Evolutionary conservation across 371 early-diverging fungal species (phyloP), one percentile per base, ranked within the genome.

Genomic region (Mortierella sp.): DNA sequence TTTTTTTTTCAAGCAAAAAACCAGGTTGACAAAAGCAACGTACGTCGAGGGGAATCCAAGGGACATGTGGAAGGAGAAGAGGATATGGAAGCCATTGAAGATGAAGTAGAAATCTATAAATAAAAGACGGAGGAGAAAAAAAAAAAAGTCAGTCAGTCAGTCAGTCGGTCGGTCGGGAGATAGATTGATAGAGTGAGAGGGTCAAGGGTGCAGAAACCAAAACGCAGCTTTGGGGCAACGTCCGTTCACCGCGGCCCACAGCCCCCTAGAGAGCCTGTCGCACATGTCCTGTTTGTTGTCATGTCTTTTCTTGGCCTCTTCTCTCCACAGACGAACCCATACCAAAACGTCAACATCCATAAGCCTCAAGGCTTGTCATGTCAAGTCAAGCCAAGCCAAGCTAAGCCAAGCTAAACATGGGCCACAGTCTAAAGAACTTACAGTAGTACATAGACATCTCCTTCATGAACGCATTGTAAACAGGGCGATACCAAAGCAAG

Each of bases 381-480:
- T 37, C 37, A 37, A 9, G 50, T 50, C 53, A 12, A n/a, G n/a
- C n/a, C n/a, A n/a, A n/a, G n/a, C n/a, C n/a, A n/a, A 47, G 60
- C 9, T 15, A 46, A 26, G 60, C 28, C 47, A 44, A 46, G 21
- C 44, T 14, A 30, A 57, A 19, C 4, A 9, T 37, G n/a, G 28
- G 25, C 48, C 30, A 9, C 29, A 51, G 5, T 21, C 21, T 28
- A 47, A 25, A 44, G 21, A 50, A 83, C 88, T 81, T 88, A 89
- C 92, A 93, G 81, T 91, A 95, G 84, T 93, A 95, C 68, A 96
- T 84, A 19, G 94, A 92, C 73, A 88, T 89, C 68, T 95, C 94
- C 80, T 93, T 94, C 92, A 92, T 91, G 77, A 91, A 96, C 48
- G 94, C 95, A 72, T 92, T 93, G 83, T 96, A 96, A 46, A 93